Evolutionary conservation across 768 basidiomycete species (phyloP).

Genomic region (Kwoniella botswanensis): DNA sequence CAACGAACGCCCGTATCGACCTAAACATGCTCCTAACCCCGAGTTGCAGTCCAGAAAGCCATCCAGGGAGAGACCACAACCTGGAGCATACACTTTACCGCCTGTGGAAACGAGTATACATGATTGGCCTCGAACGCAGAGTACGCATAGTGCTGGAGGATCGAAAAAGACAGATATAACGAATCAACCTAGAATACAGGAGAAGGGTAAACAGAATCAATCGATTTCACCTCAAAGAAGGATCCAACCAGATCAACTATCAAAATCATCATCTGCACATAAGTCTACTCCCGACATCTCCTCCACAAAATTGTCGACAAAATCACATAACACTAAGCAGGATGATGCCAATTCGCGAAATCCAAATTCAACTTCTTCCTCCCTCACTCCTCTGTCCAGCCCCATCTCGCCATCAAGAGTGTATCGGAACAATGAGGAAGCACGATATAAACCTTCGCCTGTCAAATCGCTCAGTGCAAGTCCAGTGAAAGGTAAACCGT

Average conservation of each 20-base stretch:
- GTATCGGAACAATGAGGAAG: background rate
- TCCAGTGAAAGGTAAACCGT: conserved; percentile 12
- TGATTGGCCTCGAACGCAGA: conserved; percentile 20
- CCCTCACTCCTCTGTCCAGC: conserved; percentile 17
- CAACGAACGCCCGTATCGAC: conserved; percentile 14
- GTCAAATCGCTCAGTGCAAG: conserved; percentile 19
- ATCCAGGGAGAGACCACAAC: conserved; percentile 5
- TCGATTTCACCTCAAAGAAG: background rate
- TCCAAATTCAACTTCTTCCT: conserved; percentile 8
- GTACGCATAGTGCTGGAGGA: conserved; percentile 17
- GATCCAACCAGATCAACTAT: too few species aligned
- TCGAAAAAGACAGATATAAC: background rate
- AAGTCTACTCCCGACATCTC: background rate
- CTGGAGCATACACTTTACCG: conserved; percentile 21
- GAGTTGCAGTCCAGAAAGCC: background rate
- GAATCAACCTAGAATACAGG: background rate
- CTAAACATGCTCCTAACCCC: background rate
- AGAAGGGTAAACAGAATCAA: background rate
- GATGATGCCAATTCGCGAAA: background rate
- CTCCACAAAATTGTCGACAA: background rate
- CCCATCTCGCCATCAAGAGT: background rate
- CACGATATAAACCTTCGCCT: conserved; percentile 6
- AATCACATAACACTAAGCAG: background rate
- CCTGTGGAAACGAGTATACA: conserved; percentile 6
- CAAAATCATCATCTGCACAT: background rate